Conservation (phyloP, 2,329 filamentous ascomycete genomes). For the Fusarium coicis region DNA sequence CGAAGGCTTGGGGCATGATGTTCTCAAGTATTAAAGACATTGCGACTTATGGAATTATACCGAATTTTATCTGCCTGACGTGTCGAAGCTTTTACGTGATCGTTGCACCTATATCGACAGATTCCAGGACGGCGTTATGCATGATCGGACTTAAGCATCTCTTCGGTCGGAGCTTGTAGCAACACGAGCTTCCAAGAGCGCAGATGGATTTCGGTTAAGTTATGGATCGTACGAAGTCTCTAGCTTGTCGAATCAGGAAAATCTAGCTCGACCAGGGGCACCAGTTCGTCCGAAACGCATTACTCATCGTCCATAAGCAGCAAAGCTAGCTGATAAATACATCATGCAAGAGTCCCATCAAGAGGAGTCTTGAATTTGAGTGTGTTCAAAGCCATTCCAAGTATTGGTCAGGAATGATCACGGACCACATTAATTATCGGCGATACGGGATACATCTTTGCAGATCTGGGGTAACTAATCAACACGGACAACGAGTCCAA, state of each 20-base stretch:
- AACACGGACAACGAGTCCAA: not conserved
- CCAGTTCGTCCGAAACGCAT: not conserved
- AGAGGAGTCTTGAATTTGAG: no score
- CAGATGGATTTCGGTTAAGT: not conserved
- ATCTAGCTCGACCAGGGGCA: not conserved
- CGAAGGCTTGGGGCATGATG: not conserved
- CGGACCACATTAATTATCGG: not conserved
- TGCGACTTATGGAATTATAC: not conserved
- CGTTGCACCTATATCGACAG: not conserved
- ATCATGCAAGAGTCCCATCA: no score
- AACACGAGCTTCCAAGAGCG: not conserved
- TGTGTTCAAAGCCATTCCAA: no score
- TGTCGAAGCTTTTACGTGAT: not conserved
- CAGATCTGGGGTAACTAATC: not conserved
- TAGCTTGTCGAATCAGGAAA: not conserved
- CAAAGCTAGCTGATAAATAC: not conserved
- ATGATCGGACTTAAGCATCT: not conserved
- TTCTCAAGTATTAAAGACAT: not conserved
- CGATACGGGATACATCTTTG: rapidly evolving
- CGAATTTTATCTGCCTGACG: not conserved
- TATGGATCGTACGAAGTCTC: no score
- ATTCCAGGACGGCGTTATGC: not conserved
- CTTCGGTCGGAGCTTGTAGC: not conserved
- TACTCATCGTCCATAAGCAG: not conserved
- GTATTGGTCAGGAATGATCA: not conserved